Percentiles rank a stretch among this genome's conserved stretches.
Evolutionary conservation across 441 rosid genomes (phyloP).

Genomic region (Jatropha podagrica): DNA sequence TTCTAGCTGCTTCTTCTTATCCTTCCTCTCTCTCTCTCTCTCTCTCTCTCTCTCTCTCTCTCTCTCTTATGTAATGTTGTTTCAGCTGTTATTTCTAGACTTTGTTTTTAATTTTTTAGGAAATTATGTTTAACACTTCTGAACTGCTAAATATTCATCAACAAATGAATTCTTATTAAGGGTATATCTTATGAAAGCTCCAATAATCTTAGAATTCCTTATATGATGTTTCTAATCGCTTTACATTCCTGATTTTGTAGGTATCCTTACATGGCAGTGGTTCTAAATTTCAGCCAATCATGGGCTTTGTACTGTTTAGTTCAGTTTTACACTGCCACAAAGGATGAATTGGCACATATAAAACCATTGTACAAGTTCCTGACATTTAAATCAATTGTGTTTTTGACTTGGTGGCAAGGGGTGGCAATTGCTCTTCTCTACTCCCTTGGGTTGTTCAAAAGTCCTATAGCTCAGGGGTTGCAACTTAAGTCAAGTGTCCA

Average conservation of each 20-base stretch:
- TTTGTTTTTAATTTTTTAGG: not conserved
- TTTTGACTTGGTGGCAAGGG: conserved; percentile 99
- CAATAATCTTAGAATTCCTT: not conserved
- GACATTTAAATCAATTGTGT: conserved; percentile 93
- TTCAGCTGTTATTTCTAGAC: not conserved
- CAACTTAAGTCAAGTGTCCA: conserved; percentile 91
- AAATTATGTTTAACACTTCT: not conserved
- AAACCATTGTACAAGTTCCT: conserved; percentile 94
- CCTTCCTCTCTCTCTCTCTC: no score
- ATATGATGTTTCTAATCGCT: conserved; percentile 18
- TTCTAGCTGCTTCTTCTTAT: not conserved
- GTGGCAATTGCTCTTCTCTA: conserved; percentile 90
- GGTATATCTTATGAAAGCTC: not conserved
- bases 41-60: no score
- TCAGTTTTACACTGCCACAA: conserved; percentile 86
- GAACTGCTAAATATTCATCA: not conserved
- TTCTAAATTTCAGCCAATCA: conserved; percentile 95
- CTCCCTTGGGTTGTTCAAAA: conserved; percentile 82
- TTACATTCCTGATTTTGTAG: conserved; percentile 44
- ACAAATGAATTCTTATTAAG: not conserved
- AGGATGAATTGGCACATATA: conserved; percentile 90
- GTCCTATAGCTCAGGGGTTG: conserved; percentile 80
- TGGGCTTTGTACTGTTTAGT: conserved; percentile 98
- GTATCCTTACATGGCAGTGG: conserved; percentile 95
- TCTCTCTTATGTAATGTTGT: not conserved